Base-by-base conservation (phyloP, 305 asterid species). In the Rubia balearica region DNA sequence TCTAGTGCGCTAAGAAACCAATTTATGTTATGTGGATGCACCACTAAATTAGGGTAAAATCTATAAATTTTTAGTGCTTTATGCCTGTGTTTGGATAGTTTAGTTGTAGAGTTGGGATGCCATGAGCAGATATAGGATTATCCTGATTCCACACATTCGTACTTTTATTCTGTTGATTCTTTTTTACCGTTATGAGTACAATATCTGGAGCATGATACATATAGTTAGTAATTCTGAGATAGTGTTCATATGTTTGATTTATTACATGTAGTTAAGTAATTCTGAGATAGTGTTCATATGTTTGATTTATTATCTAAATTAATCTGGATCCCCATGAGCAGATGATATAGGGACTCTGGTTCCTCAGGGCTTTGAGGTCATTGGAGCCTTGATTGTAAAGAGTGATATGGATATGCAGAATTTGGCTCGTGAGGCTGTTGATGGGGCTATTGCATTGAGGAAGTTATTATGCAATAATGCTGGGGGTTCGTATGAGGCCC, bases 351-450 rank as follows among this genome's bases (percentile, higher is more conserved):
- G 80, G 77, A 79, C 85, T 65, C 81, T 93, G 79, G 76, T 89
- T 51, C 96, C 92, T 0, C 84, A 85, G 85, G 98, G 97, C 10
- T 86, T 90, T 70, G 92, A 93, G 75, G 88, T 93, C 22, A 80
- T 86, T 19, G 98, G 98, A 76, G 96, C 89, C 33, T 69, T 89
- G 78, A 76, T 89, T 78, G 84, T 80, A 67, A 84, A 71, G 71
- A 76, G 73, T 69, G 84, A 77, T 19, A 36, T 73, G 24, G 81
- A 72, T 73, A 67, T 71, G 8, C 82, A 80, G 45, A 85, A 68
- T 70, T 48, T 75, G 43, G 95, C 83, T 0, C 55, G 72, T 7
- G 79, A 82, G 80, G 94, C 97, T 30, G 76, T 90, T 75, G 82
- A 83, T 64, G 82, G 87, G 6, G 88, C 76, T 71, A 73, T 71